phyloP scores from a whole-genome alignment of 1,139 yeast species.

The Sporopachydermia cereana region DNA sequence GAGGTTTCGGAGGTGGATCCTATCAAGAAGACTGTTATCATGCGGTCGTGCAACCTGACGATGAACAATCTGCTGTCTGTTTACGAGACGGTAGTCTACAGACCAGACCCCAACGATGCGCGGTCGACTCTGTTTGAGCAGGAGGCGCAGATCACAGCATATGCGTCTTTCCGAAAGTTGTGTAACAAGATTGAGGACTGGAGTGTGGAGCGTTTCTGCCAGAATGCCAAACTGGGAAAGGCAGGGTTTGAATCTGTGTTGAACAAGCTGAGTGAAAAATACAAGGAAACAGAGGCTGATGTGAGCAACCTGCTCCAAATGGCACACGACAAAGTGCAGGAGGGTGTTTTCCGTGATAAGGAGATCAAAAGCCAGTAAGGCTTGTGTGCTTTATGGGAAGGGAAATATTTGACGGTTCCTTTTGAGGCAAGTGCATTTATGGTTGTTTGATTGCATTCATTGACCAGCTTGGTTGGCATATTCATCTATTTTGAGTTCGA shows the following conservation, averaged over 20 bases:
- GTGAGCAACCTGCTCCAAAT: constrained; percentile 2
- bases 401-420: too few relatives aligned
- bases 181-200: constrained; percentile 86
- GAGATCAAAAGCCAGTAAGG: too few relatives aligned
- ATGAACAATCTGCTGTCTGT: constrained; percentile 69
- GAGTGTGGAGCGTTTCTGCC: constrained; percentile 80
- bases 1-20: constrained; percentile 84
- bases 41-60: constrained; percentile 83
- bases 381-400: too few relatives aligned
- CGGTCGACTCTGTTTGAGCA: constrained; percentile 58
- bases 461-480: too few relatives aligned
- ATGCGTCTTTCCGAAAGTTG: constrained; percentile 52
- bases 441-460: too few relatives aligned
- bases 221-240: constrained; percentile 75
- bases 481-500: too few relatives aligned
- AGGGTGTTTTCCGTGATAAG: constrained; percentile 21
- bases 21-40: constrained; percentile 45
- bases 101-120: constrained; percentile 50
- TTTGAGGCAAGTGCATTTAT: too few relatives aligned
- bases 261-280: constrained; percentile 37
- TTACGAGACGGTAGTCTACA: constrained; percentile 72
- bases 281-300: constrained; percentile 4
- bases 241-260: constrained; percentile 77
- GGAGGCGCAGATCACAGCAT: constrained; percentile 82
- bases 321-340: constrained; percentile 17